phyloP scores from a whole-genome alignment of 2,329 filamentous ascomycete species.

The Paramyrothecium sp. region DNA sequence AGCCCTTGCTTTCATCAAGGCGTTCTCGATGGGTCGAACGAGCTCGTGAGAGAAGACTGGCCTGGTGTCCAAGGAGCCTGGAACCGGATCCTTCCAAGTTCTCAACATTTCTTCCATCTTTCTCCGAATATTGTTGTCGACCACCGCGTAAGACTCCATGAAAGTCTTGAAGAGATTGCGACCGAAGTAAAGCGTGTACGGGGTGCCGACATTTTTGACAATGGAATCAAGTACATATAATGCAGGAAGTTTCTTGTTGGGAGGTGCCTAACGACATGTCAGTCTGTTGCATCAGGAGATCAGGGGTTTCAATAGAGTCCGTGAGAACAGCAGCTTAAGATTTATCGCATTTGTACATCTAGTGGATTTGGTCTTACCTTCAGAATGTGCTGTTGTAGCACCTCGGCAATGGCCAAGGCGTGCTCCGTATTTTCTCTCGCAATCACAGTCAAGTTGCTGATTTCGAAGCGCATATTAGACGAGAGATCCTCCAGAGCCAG shows the following conservation, averaged over 20 bases:
- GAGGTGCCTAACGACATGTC: conserved; percentile 66
- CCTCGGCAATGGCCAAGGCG: conserved; percentile 87
- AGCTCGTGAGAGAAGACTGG: conserved; percentile 88
- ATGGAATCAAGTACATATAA: conserved; percentile 97
- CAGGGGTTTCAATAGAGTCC: too few species aligned
- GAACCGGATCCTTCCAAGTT: conserved; percentile 97
- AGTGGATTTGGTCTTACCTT: conserved; percentile 64
- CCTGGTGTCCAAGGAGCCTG: conserved; percentile 86
- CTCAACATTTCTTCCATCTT: conserved; percentile 97
- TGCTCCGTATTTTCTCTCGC: conserved; percentile 97
- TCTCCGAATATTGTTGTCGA: conserved; percentile 76
- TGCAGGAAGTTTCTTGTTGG: conserved; percentile 88
- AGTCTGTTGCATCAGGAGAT: conserved; percentile 23
- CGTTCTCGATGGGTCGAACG: conserved; percentile 89
- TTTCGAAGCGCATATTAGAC: conserved; percentile 89
- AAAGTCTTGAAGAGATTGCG: conserved; percentile 91
- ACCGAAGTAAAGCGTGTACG: conserved; percentile 93
- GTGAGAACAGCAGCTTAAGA: too few species aligned
- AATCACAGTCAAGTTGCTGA: conserved; percentile 95
- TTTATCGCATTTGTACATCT: neutral
- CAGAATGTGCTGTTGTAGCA: conserved; percentile 89
- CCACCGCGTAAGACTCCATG: conserved; percentile 92
- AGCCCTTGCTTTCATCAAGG: conserved; percentile 76
- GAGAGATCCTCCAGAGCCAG: conserved; percentile 90
- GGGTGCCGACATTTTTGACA: conserved; percentile 97